Evolutionary conservation across 2,329 filamentous ascomycete genomes (phyloP).

Genomic region (Neopestalotiopsis rosae): DNA sequence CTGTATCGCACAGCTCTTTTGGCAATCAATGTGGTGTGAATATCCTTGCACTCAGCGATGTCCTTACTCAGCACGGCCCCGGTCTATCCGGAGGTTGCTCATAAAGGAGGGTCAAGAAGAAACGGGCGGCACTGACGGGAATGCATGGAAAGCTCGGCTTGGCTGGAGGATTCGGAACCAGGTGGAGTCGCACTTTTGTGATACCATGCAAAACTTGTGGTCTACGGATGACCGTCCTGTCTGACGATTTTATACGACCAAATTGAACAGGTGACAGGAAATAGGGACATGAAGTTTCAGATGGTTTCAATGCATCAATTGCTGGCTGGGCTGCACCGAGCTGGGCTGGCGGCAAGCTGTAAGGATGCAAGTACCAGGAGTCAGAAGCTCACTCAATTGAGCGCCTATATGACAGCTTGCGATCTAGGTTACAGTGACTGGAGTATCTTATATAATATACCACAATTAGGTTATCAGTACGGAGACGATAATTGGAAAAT

Average conservation of each 20-base stretch:
- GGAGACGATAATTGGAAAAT: background rate
- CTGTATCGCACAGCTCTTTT: too few species aligned
- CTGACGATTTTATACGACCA: background rate
- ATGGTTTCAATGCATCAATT: background rate
- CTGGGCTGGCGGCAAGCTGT: background rate
- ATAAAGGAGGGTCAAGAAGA: background rate
- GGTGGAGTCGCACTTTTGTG: background rate
- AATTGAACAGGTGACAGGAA: background rate
- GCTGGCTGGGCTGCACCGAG: background rate
- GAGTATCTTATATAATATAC: background rate
- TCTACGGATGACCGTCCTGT: background rate
- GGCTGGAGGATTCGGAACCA: background rate
- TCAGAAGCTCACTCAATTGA: background rate
- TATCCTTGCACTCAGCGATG: background rate
- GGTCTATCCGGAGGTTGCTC: background rate
- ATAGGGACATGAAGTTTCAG: too few species aligned
- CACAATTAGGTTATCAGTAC: background rate
- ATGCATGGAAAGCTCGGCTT: background rate
- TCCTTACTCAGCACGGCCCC: slow-evolving; percentile 5
- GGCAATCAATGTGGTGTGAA: background rate
- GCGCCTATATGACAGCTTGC: background rate
- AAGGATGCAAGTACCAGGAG: background rate
- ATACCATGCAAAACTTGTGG: background rate
- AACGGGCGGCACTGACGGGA: background rate
- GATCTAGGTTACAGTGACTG: background rate